phyloP scores from a whole-genome alignment of 306 rosid species.

The Rosa persica region DNA sequence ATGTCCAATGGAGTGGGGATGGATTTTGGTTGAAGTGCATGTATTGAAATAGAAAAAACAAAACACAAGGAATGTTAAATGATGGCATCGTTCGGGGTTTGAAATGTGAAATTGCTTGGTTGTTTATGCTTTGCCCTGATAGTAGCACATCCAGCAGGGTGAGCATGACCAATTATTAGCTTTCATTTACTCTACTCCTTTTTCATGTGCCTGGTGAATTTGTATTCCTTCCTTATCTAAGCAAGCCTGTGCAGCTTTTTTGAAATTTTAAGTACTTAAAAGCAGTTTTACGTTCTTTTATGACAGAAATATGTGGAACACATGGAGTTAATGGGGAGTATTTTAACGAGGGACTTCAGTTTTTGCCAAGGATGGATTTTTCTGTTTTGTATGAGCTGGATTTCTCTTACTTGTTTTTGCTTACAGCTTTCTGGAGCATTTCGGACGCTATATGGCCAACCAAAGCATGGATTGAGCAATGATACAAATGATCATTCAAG shows the following conservation, averaged over 20 bases:
- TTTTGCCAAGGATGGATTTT: not conserved
- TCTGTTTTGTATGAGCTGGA: not conserved
- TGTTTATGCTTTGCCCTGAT: not conserved
- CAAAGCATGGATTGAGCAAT: slow-evolving; percentile 57
- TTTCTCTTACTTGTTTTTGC: slow-evolving; percentile 17
- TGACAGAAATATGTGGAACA: not conserved
- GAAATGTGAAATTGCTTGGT: not conserved
- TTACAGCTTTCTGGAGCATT: slow-evolving; percentile 85
- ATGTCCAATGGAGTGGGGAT: not conserved
- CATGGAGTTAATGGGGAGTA: not conserved
- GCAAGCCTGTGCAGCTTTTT: not conserved
- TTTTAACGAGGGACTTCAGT: not conserved
- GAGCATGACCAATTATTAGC: not conserved
- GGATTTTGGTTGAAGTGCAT: not conserved
- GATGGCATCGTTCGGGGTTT: not conserved
- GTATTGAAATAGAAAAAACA: not conserved
- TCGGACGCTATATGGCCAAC: slow-evolving; percentile 83
- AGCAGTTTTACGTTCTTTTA: not conserved
- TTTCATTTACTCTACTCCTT: not conserved
- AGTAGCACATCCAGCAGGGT: not conserved
- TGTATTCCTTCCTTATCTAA: not conserved
- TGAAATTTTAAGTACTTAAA: not conserved
- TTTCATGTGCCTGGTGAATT: not conserved
- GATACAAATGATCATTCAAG: slow-evolving; percentile 69
- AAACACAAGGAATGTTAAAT: not conserved